Conservation (phyloP, 1,139 yeast genomes). For the Petasospora rhodanensis region DNA sequence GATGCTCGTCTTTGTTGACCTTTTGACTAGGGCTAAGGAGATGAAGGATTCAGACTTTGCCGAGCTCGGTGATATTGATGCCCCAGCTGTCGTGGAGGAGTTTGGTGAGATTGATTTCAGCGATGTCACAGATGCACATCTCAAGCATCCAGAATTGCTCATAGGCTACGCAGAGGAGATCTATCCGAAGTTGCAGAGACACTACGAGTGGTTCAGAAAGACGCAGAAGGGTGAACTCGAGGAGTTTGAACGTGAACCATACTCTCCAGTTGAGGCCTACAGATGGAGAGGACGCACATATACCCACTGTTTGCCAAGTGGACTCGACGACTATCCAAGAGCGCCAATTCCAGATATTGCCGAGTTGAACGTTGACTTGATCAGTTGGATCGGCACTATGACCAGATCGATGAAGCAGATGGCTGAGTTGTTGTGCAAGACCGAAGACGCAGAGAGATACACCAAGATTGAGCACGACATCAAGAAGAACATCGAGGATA, state of each 20-base stretch:
- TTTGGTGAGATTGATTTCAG: constrained; percentile 24
- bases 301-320: constrained; percentile 86
- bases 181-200: constrained; percentile 72
- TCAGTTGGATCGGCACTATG: constrained; percentile 95
- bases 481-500: constrained; percentile 54
- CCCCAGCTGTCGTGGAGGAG: constrained; percentile 17
- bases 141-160: constrained; percentile 59
- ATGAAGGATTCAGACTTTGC: constrained; percentile 12
- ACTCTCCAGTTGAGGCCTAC: constrained; percentile 58
- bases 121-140: constrained; percentile 45
- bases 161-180: constrained; percentile 56
- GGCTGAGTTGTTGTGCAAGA: constrained; percentile 57
- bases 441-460: constrained; percentile 54
- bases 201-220: constrained; percentile 79
- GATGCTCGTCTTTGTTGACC: constrained; percentile 69
- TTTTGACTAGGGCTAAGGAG: constrained; percentile 47
- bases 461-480: constrained; percentile 51
- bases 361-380: constrained; percentile 83
- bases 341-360: constrained; percentile 77
- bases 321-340: constrained; percentile 94
- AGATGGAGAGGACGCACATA: constrained; percentile 93
- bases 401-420: constrained; percentile 73
- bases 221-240: constrained; percentile 75
- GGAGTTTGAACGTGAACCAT: constrained; percentile 64
- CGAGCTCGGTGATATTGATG: constrained; percentile 23